Evolutionary conservation across 495 filamentous ascomycete genomes (phyloP), one percentile per base, ranked within the genome.

Genomic region (Xanthoparmelia taractica): DNA sequence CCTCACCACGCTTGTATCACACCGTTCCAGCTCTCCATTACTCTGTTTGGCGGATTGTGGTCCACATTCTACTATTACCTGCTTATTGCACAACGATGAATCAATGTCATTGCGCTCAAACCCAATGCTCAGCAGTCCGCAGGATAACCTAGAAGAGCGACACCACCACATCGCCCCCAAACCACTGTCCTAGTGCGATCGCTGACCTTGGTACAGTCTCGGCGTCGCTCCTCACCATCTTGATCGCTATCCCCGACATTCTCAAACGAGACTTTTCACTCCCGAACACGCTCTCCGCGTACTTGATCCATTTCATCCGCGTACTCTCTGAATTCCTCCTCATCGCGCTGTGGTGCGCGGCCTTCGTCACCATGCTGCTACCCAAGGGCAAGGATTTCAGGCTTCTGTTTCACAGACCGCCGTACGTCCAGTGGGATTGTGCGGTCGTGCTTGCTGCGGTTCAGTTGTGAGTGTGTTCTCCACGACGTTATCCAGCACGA

Each of bases 311-410:
- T 23, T 61, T 61, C 50, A 3, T 61, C 20, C 37, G 63, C 41
- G 31, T 57, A 17, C 2, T 61, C 12, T 45, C 36, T 23, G 58
- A 65, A 29, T n/a, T 48, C 48, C 4, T 66, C 36, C 38, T 61
- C 33, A 37, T 59, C 13, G 58, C 18, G 1, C 37, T 64, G 38
- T 69, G 65, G 65, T 17, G 15, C 18, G 61, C 59, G 2, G 27
- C 58, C 0, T 62, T 67, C 38, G n/a, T 57, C 23, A 50, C 59
- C 2, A 67, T 67, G 61, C 50, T 68, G 12, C 36, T 65, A 0
- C 59, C 61, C 13, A 69, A 69, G 41, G 67, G 67, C 17, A 69
- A 69, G 52, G 65, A 69, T 45, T 67, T 62, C 47, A 47, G 50
- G 34, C 17, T 50, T 3, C 47, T 65, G 1, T 69, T 67, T 37